Conservation (phyloP, 2,329 filamentous ascomycete species). For the Fusarium sp. region DNA sequence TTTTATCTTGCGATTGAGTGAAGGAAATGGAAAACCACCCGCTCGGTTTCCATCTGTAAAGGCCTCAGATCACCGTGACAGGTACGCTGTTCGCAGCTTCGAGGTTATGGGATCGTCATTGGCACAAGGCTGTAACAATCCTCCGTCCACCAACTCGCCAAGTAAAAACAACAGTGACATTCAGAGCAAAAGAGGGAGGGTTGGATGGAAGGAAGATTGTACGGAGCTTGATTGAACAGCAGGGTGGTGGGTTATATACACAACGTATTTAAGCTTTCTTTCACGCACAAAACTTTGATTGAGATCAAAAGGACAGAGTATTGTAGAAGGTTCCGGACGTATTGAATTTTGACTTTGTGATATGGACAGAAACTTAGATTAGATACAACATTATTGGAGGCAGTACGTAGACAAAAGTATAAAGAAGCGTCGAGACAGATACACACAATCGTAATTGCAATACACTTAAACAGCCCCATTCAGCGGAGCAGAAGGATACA, state of each 20-base stretch:
- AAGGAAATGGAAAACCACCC: not conserved
- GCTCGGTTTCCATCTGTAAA: not conserved
- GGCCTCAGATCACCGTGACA: not conserved
- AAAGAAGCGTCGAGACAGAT: not conserved
- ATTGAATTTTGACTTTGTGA: not conserved
- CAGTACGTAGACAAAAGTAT: not conserved
- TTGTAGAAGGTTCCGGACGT: not conserved
- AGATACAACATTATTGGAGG: not conserved
- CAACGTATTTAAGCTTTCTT: not conserved
- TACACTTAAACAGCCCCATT: conserved; percentile 22
- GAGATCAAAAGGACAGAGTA: not conserved
- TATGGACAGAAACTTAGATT: not conserved
- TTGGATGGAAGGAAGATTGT: not conserved
- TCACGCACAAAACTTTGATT: not conserved
- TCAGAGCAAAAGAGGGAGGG: too few species aligned
- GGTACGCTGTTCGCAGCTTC: not conserved
- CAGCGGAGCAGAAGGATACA: conserved; percentile 36
- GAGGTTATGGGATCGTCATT: not conserved
- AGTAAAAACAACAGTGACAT: too few species aligned
- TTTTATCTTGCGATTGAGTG: too few species aligned
- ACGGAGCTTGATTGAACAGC: not conserved
- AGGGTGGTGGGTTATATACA: not conserved
- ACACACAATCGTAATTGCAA: not conserved
- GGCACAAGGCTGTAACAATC: not conserved
- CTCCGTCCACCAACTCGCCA: too few species aligned